Conservation (phyloP, 495 filamentous ascomycete genomes). For the Massariosphaeria phaeospora region DNA sequence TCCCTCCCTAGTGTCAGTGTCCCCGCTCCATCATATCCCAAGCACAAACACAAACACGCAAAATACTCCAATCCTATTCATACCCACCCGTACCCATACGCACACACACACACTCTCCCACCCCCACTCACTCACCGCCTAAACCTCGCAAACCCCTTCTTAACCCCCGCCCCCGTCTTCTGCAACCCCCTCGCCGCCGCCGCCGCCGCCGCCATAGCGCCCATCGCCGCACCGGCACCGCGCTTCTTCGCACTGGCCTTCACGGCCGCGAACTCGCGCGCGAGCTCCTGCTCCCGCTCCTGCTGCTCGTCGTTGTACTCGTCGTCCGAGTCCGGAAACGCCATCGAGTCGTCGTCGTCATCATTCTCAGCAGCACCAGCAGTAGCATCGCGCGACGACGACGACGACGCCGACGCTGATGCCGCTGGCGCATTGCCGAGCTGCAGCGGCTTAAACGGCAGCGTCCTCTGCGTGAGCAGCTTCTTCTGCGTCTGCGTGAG, state of each 20-base stretch:
- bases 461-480: conserved; percentile 6
- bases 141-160: too few relatives aligned
- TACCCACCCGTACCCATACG: too few relatives aligned
- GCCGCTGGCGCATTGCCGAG: neutral
- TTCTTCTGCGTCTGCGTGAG: conserved; percentile 13
- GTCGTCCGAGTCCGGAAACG: neutral
- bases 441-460: conserved; percentile 13
- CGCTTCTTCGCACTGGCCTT: neutral
- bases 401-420: neutral
- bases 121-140: too few relatives aligned
- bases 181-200: neutral
- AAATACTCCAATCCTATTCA: too few relatives aligned
- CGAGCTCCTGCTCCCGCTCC: neutral
- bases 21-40: too few relatives aligned
- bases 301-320: neutral
- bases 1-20: too few relatives aligned
- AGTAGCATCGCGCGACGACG: neutral
- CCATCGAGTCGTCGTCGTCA: neutral
- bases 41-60: too few relatives aligned
- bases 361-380: neutral
- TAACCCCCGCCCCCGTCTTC: conserved; percentile 5
- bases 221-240: too few relatives aligned
- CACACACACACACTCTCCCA: too few relatives aligned
- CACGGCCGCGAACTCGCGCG: neutral
- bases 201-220: neutral